Evolutionary conservation across 495 filamentous ascomycete species (phyloP).

Genomic region (Antarctomyces pellizariae): DNA sequence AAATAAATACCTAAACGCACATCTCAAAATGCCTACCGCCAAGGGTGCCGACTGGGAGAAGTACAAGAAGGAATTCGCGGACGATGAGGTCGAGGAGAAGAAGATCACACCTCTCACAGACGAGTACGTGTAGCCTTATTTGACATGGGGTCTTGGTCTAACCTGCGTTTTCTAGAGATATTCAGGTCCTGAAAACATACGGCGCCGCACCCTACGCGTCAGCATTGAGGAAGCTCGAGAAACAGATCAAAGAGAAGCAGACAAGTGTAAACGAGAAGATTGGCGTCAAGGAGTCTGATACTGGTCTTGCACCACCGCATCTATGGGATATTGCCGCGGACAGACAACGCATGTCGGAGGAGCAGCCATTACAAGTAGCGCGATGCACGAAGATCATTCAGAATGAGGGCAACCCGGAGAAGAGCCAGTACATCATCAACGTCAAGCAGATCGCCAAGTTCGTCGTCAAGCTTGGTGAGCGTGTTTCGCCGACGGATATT

Average conservation of each 20-base stretch:
- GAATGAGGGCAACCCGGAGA: conserved; percentile 87
- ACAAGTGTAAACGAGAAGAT: conserved; percentile 96
- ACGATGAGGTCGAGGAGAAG: conserved; percentile 96
- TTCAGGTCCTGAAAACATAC: conserved; percentile 97
- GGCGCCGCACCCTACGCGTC: conserved; percentile 89
- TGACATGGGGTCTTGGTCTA: conserved; percentile 5
- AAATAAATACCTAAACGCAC: too few relatives aligned
- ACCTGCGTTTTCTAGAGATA: conserved; percentile 51
- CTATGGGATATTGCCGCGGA: conserved; percentile 97
- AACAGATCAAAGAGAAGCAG: conserved; percentile 95
- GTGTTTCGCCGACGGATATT: conserved; percentile 94
- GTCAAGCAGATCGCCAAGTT: conserved; percentile 99
- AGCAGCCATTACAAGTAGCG: conserved; percentile 93
- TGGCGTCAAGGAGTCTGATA: conserved; percentile 78
- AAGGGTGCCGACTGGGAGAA: conserved; percentile 93
- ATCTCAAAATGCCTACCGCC: conserved; percentile 57
- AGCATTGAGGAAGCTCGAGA: conserved; percentile 82
- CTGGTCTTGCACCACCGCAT: conserved; percentile 89
- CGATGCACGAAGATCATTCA: conserved; percentile 98
- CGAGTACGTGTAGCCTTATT: conserved; percentile 38
- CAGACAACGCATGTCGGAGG: conserved; percentile 91
- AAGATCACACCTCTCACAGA: conserved; percentile 93
- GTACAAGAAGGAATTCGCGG: conserved; percentile 85
- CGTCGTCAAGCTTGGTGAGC: conserved; percentile 91
- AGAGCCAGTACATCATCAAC: conserved; percentile 99